A percentile compares a stretch with the other conserved stretches of the same genome.
These are phyloP conservation scores for Aspergillus luchuensis DNA, from an alignment of 2,329 filamentous ascomycete genomes.

Conservation along the genomic window DNA sequence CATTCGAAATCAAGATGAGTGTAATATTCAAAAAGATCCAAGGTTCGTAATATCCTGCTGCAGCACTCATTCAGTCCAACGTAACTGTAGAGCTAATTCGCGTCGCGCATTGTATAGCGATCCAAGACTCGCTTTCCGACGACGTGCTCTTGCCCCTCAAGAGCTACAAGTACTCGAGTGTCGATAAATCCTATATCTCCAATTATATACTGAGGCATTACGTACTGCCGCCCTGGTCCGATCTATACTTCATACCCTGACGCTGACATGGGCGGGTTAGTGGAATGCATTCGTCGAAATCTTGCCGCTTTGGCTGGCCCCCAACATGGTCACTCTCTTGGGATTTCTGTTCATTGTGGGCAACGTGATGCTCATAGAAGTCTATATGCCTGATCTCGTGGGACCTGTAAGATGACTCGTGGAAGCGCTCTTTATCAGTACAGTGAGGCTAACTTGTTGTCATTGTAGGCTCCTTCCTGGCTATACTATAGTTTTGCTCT, in stretches of 20 bases:
- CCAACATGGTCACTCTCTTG: slow-evolving; percentile 94
- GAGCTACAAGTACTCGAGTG: slow-evolving; percentile 94
- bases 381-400: slow-evolving; percentile 85
- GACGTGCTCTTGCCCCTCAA: slow-evolving; percentile 89
- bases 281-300: slow-evolving; percentile 96
- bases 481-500: slow-evolving; percentile 94
- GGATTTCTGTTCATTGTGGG: slow-evolving; percentile 92
- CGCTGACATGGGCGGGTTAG: slow-evolving; percentile 51
- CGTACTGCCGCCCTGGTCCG: slow-evolving; percentile 59
- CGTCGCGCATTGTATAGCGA: slow-evolving; percentile 28
- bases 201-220: slow-evolving; percentile 93
- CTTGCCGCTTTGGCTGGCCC: slow-evolving; percentile 91
- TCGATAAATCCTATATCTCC: slow-evolving; percentile 93
- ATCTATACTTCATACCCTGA: slow-evolving; percentile 10
- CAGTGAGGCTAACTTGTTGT: slow-evolving; percentile 18
- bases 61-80: not conserved
- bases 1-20: slow-evolving; percentile 28
- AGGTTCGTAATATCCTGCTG: slow-evolving; percentile 30
- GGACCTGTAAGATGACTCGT: slow-evolving; percentile 68
- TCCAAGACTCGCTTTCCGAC: slow-evolving; percentile 70
- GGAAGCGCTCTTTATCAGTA: not conserved
- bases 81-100: slow-evolving; percentile 8
- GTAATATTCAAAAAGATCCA: slow-evolving; percentile 38
- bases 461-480: slow-evolving; percentile 75
- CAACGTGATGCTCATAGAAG: slow-evolving; percentile 74